Base-by-base conservation (phyloP, 495 filamentous ascomycete genomes). In the Penicillium arizonense region DNA sequence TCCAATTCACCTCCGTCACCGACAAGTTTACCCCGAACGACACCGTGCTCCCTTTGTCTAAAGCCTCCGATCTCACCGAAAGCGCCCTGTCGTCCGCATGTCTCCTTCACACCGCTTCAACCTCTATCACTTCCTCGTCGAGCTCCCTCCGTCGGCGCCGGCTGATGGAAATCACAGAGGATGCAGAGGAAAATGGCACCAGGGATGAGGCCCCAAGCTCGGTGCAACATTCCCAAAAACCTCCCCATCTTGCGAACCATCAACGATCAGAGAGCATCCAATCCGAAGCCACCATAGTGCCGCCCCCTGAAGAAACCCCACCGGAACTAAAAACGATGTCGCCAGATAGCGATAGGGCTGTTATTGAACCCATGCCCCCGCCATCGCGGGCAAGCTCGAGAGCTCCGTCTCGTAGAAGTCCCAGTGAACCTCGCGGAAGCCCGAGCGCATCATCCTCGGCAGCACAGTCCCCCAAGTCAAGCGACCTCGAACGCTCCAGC, bases 1-100 rank as follows among this genome's bases (percentile, higher is more conserved):
- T 98, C 8, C 95, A 98, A 67, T 96, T 96, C 62, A 87, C 88
- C 52, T 85, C 89, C 28, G 73, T 98, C 41, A 81, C 84, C 41
- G 92, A 97, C 58, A 86, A 84, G 47, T 96, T 96, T 69, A 82
- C 86, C 36, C 93, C 92, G 2, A 87, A 91, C 70, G 93, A 97
- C 65, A 89, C 89, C 4, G 80, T 85, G 14, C 88, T 96, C 63
- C 74, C 82, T 20, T 86, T 96, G 46, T 73, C 84, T 20, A 70
- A 79, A 28, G 74, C 90, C 10, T 85, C 88, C 58, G 91, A 95
- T 35, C 80, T 98, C 54, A 90, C 82, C 58, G 95, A 98, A 64
- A 85, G 87, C 50, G 85, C 89, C 44, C 82, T 98, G 40, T 91
- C 90, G 32, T 86, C 91, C 13, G 90, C 89, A 47, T 97, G 91